Base-by-base conservation (phyloP, 2,329 filamentous ascomycete genomes). In the Penicillium aurantiogriseum region DNA sequence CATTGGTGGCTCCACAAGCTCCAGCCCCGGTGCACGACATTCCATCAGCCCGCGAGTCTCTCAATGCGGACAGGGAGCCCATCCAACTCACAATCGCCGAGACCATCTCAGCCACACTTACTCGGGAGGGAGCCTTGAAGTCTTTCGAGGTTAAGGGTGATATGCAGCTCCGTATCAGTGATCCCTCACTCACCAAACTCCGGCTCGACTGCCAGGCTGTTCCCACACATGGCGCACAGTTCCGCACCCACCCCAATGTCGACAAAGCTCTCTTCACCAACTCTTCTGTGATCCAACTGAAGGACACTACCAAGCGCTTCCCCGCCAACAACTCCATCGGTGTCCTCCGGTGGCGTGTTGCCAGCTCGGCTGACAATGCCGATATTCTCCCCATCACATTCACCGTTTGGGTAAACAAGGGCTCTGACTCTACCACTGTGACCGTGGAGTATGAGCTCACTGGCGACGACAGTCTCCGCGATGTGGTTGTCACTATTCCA, bases 361-460 rank as follows among this genome's bases (percentile, higher is more conserved):
- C 91, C 23, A 86, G 88, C 17, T 89, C 91, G 48, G 92, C 84
- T 2, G 92, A 95, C 65, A 91, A 95, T 67, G 77, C 88, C 36
- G 87, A 86, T 61, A 86, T 92, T 54, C 87, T 95, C 38, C 94
- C 94, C 8, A 94, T 99, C 69, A 94, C 90, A 38, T 97, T 99
- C 75, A 97, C 92, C 2, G 93, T 97, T 38, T 99, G 94, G 94
- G 91, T 96, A 59, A 97, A 96, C 77, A 92, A 92, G 76, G 89
- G 90, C 47, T 84, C 86, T 23, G 85, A 88, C 46, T 92, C 88
- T 69, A 95, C 88, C 76, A 95, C 90, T 63, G 86, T 99, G 71
- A 99, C 93, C 2, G 85, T 97, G 35, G 94, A 97, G 76, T 99
- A 97, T 74, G 94, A 99, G 75, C 84, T 96, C 58, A 93, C 90